Percentiles rank a stretch among this genome's conserved stretches.
Conservation (phyloP, 129 eudicot species). For the Tagetes erecta region DNA sequence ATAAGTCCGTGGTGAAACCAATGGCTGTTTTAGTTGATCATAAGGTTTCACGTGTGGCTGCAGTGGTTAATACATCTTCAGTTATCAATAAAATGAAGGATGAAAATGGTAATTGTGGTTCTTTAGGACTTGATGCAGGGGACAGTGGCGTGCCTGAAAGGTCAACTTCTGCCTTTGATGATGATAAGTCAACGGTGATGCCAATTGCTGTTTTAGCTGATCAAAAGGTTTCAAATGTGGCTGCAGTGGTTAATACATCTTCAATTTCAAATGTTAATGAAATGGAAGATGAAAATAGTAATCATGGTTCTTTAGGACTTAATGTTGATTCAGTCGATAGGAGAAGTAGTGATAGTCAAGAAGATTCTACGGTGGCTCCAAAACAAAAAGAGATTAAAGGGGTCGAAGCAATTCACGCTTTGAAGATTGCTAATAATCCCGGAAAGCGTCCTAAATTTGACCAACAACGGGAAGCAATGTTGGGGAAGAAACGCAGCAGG, state of each 20-base stretch:
- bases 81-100: slow-evolving; percentile 13
- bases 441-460: slow-evolving; percentile 86
- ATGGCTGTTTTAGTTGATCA: slow-evolving; percentile 29
- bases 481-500: slow-evolving; percentile 90
- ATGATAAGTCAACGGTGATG: slow-evolving; percentile 45
- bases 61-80: background rate
- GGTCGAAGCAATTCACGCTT: slow-evolving; percentile 74
- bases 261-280: slow-evolving; percentile 7
- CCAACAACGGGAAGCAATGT: slow-evolving; percentile 88
- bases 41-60: slow-evolving; percentile 21
- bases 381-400: slow-evolving; percentile 71
- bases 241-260: slow-evolving; percentile 3
- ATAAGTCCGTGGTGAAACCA: slow-evolving; percentile 41
- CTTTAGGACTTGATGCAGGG: slow-evolving; percentile 35
- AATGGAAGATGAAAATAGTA: slow-evolving; percentile 27
- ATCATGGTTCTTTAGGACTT: slow-evolving; percentile 31
- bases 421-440: slow-evolving; percentile 57
- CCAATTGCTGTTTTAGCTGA: slow-evolving; percentile 29
- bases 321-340: slow-evolving; percentile 31
- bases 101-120: slow-evolving; percentile 26
- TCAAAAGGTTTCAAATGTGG: slow-evolving; percentile 24
- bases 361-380: slow-evolving; percentile 49
- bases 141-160: slow-evolving; percentile 27
- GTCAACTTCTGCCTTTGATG: slow-evolving; percentile 10
- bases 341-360: slow-evolving; percentile 45